These are phyloP conservation scores for Aspergillus brasiliensis DNA, from an alignment of 2,329 filamentous ascomycete genomes.

Conservation along the genomic window DNA sequence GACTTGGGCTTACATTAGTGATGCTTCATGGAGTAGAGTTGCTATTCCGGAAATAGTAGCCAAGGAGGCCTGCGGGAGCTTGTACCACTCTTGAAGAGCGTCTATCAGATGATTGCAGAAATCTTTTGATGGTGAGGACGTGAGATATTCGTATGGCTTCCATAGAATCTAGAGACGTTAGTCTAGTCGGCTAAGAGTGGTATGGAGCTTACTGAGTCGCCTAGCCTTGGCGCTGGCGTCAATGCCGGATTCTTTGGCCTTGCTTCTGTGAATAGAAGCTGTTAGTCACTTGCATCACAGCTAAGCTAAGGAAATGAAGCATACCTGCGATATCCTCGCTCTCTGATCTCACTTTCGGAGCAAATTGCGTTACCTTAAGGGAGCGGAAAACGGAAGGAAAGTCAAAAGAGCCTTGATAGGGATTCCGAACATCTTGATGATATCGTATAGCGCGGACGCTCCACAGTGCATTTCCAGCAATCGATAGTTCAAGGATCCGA, in stretches of 20 bases:
- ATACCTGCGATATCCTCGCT: neutral
- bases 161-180: neutral
- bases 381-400: neutral
- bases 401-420: neutral
- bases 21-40: neutral
- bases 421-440: neutral
- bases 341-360: neutral
- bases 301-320: neutral
- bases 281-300: neutral
- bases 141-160: conserved; percentile 1
- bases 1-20: neutral
- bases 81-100: neutral
- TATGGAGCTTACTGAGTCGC: too few species aligned
- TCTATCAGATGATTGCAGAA: neutral
- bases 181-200: neutral
- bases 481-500: neutral
- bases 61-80: neutral
- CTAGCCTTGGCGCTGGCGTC: too few species aligned
- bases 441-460: neutral
- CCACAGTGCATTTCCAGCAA: conserved; percentile 5
- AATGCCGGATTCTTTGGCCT: too few species aligned
- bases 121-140: neutral
- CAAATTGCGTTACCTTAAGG: too few species aligned
- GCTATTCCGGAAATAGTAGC: neutral
- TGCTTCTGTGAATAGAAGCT: too few species aligned